Evolutionary conservation across 306 rosid species (phyloP).

Genomic region (Gleditsia sinensis): DNA sequence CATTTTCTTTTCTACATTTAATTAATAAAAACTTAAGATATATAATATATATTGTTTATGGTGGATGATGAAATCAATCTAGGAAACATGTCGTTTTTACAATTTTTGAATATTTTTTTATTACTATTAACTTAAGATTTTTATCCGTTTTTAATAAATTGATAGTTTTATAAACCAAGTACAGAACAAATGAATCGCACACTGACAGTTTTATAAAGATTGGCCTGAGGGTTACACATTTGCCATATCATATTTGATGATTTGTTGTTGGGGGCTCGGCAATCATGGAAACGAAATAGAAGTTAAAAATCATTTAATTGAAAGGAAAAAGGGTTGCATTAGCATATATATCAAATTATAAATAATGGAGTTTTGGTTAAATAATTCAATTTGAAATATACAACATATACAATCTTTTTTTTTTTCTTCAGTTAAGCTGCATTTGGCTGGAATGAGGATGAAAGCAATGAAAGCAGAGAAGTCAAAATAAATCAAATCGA

Average conservation of each 20-base stretch:
- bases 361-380: too few relatives aligned
- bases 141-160: too few relatives aligned
- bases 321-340: too few relatives aligned
- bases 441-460: not conserved
- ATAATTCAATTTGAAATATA: not conserved
- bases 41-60: too few relatives aligned
- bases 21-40: not conserved
- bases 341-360: too few relatives aligned
- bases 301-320: too few relatives aligned
- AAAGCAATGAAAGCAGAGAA: not conserved
- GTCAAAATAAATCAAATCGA: not conserved
- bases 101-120: too few relatives aligned
- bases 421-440: not conserved
- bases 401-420: not conserved
- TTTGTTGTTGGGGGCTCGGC: not conserved
- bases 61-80: too few relatives aligned
- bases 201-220: not conserved
- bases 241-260: not conserved
- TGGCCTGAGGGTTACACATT: not conserved
- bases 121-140: too few relatives aligned
- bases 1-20: not conserved
- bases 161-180: not conserved
- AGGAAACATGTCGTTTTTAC: too few relatives aligned
- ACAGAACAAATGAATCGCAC: not conserved
- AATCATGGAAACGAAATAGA: not conserved